Evolutionary conservation across 1,139 yeast genomes (phyloP).

Genomic region (Wickerhamomyces sp.): DNA sequence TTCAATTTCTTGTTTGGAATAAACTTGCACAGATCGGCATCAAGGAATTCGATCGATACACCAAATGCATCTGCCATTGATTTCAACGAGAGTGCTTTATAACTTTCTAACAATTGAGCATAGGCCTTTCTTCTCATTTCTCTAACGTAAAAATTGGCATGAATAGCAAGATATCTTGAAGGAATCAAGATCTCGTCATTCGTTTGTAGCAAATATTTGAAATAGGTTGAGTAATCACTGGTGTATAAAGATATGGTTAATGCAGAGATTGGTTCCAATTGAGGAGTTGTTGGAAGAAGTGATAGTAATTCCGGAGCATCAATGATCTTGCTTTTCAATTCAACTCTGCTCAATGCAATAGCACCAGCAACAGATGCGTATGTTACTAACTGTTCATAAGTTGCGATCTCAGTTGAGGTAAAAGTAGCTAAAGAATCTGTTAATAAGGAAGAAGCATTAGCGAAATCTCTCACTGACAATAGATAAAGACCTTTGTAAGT

Average conservation of each 20-base stretch:
- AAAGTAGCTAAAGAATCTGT: slow-evolving; percentile 93
- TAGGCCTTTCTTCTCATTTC: slow-evolving; percentile 96
- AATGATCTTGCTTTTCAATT: slow-evolving; percentile 75
- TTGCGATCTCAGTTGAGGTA: slow-evolving; percentile 89
- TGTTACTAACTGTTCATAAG: slow-evolving; percentile 86
- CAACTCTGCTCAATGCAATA: slow-evolving; percentile 76
- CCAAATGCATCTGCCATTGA: slow-evolving; percentile 96
- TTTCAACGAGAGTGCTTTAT: slow-evolving; percentile 81
- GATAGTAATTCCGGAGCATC: slow-evolving; percentile 94
- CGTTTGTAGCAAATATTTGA: slow-evolving; percentile 74
- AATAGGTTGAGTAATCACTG: slow-evolving; percentile 80
- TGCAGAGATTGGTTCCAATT: slow-evolving; percentile 76
- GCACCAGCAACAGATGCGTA: slow-evolving; percentile 88
- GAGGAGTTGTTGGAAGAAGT: slow-evolving; percentile 65
- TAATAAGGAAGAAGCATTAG: slow-evolving; percentile 75
- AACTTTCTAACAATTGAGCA: slow-evolving; percentile 89
- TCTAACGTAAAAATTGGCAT: slow-evolving; percentile 78
- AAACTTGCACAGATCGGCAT: slow-evolving; percentile 78
- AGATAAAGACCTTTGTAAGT: slow-evolving; percentile 84
- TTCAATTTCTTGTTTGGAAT: slow-evolving; percentile 91
- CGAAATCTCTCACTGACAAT: slow-evolving; percentile 81
- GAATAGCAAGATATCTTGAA: slow-evolving; percentile 73
- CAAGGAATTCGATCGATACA: slow-evolving; percentile 78
- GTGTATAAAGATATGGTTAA: slow-evolving; percentile 85
- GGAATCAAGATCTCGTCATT: slow-evolving; percentile 69